phyloP scores from a whole-genome alignment of 139 green algal genomes.

The Chlorella sp. region DNA sequence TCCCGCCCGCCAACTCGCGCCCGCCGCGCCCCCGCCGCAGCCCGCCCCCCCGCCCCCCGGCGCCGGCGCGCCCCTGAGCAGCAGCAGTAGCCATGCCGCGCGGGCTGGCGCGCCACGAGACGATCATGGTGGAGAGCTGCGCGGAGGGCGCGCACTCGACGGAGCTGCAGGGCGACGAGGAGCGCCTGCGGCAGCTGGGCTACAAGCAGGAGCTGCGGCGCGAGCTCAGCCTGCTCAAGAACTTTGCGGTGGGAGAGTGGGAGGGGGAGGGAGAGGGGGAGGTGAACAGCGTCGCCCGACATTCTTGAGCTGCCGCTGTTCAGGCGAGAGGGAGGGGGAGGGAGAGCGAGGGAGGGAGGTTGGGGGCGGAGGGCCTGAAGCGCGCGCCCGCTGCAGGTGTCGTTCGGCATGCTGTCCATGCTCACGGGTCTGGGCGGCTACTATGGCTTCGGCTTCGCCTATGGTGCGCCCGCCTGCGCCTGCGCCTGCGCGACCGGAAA shows the following conservation, averaged over 20 bases:
- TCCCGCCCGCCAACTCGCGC: no score
- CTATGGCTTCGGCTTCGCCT: constrained; percentile 34
- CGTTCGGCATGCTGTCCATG: constrained; percentile 39
- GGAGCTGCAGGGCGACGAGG: constrained; percentile 24
- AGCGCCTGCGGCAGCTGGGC: constrained; percentile 30
- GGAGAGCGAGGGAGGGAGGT: no score
- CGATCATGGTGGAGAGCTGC: not conserved
- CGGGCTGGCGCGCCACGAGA: not conserved
- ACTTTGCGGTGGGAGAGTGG: constrained; percentile 46
- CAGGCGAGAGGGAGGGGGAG: no score
- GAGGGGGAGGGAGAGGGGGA: no score
- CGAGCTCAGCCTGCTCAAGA: constrained; percentile 40
- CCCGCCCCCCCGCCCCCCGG: no score
- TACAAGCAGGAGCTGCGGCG: constrained; percentile 46
- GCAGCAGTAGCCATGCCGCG: constrained; percentile 10
- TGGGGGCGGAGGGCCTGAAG: no score
- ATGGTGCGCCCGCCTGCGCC: constrained; percentile 16
- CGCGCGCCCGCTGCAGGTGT: no score
- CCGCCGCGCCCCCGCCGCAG: no score
- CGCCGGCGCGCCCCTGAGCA: no score
- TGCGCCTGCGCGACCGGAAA: no score
- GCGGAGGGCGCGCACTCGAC: not conserved
- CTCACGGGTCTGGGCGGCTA: constrained; percentile 34
- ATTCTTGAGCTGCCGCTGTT: no score
- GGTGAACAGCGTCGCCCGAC: no score